Evolutionary conservation across 2,329 filamentous ascomycete genomes (phyloP).

Genomic region (Ophiognomonia clavigignenti-juglandacearum): DNA sequence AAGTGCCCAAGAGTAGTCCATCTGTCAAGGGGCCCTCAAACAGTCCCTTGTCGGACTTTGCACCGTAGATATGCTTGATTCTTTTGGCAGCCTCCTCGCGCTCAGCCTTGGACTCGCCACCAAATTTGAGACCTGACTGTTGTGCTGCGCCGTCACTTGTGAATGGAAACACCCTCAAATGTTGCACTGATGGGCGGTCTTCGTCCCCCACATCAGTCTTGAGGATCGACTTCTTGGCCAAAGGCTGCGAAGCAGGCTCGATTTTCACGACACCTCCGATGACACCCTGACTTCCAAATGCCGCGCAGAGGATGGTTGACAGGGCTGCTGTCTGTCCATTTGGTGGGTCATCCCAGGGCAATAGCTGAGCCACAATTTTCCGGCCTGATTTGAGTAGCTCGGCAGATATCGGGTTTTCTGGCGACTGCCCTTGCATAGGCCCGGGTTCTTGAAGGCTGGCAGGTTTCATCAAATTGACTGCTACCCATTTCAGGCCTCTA

Average conservation of each 20-base stretch:
- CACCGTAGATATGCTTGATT: conserved; percentile 67
- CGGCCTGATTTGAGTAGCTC: conserved; percentile 47
- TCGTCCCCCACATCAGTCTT: conserved; percentile 34
- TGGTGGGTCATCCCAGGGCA: conserved; percentile 80
- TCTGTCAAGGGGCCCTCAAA: conserved; percentile 85
- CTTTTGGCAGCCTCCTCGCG: conserved; percentile 71
- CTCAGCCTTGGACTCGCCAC: conserved; percentile 79
- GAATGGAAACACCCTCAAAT: conserved; percentile 80
- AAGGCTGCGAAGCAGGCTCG: conserved; percentile 70
- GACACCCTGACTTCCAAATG: conserved; percentile 65
- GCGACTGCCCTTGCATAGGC: conserved; percentile 62
- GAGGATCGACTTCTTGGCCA: conserved; percentile 58
- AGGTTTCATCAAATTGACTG: conserved; percentile 82
- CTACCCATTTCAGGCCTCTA: conserved; percentile 70
- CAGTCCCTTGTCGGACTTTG: conserved; percentile 53
- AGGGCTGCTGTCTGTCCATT: conserved; percentile 75
- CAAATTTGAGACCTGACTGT: conserved; percentile 72
- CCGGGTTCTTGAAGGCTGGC: conserved; percentile 67
- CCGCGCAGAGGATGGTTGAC: conserved; percentile 70
- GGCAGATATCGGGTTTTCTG: conserved; percentile 59
- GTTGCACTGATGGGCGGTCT: conserved; percentile 29
- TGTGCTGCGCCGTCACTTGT: conserved; percentile 48
- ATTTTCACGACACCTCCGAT: conserved; percentile 85
- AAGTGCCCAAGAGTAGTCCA: conserved; percentile 67
- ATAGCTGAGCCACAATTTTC: conserved; percentile 71